A percentile compares a stretch with the other conserved stretches of the same genome.
phyloP scores from a whole-genome alignment of 2,329 filamentous ascomycete genomes.

The Talaromyces atroroseus region DNA sequence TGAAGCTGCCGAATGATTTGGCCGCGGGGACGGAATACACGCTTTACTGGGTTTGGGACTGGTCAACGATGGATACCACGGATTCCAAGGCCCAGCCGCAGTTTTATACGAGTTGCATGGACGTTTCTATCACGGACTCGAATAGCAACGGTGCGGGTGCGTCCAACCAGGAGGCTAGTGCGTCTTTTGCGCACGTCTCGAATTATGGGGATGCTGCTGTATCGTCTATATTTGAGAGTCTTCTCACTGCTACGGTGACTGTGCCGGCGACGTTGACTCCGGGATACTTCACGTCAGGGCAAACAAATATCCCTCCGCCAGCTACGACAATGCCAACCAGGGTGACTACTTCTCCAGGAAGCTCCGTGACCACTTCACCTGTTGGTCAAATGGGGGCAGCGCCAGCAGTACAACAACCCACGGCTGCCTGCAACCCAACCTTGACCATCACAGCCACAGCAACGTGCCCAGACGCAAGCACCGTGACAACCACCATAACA shows the following conservation, averaged over 20 bases:
- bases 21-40: slow-evolving; percentile 64
- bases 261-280: neutral
- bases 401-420: neutral
- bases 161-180: neutral
- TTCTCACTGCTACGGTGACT: neutral
- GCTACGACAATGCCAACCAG: neutral
- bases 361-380: neutral
- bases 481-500: neutral
- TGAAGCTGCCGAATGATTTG: slow-evolving; percentile 65
- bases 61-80: slow-evolving; percentile 53
- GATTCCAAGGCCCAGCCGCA: slow-evolving; percentile 33
- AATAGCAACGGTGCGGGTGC: neutral
- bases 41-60: slow-evolving; percentile 96
- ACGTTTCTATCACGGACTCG: slow-evolving; percentile 37
- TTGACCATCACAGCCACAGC: neutral
- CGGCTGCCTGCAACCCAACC: neutral
- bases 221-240: neutral
- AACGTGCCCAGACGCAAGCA: neutral
- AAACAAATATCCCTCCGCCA: neutral
- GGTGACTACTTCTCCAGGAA: neutral
- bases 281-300: neutral
- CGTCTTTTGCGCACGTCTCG: neutral
- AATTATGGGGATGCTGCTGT: slow-evolving; percentile 12
- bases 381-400: neutral
- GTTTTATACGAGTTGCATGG: slow-evolving; percentile 47